Evolutionary conservation across 768 basidiomycete genomes (phyloP), one percentile per base, ranked within the genome.

Genomic region (Serendipita sp.): DNA sequence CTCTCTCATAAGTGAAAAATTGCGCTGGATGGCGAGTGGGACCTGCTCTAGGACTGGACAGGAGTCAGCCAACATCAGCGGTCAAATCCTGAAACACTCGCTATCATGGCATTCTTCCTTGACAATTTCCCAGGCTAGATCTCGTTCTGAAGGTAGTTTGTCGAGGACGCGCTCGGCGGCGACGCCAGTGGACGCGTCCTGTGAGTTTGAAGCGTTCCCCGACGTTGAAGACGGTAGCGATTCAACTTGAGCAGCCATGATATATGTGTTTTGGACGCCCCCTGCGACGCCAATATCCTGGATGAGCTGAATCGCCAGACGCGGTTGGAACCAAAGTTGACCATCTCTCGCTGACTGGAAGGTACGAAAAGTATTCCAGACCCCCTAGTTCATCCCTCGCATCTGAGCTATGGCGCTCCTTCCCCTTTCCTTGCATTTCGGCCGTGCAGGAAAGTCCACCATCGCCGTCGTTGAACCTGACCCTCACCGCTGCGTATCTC

Each of bases 21-120:
- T 83, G 45, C 90, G 77, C 64, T 85, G 83, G 22, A 91, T 70
- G 28, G 85, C 83, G 61, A 89, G 73, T 0, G 90, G 90, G 5
- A 92, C 72, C 69, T 90, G 86, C 64, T 89, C 86, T 60, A 90
- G 77, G 53, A 84, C 89, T 92, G 51, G 13, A 61, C 60, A 44
- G 34, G 34, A 60, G 56, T 17, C 17, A 45, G 61, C 56, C 43
- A 24, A 34, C 34, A 4, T 17, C 45, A 42, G 20, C 41, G 30
- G 51, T 38, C 3, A 31, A 11, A 16, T 53, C 34, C 33, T 17
- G 45, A 34, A n/a, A 3, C 28, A 65, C 76, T 56, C 44, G 85
- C 89, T 81, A 79, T 90, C 89, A 70, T 82, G 83, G 67, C 88
- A 82, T 64, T 90, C 86, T 68, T 90, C 89, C 68, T 81, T 80